Percentiles rank a stretch among this genome's conserved stretches.
Conservation (phyloP, 371 early-diverging fungal species). For the Mortierella sp. region DNA sequence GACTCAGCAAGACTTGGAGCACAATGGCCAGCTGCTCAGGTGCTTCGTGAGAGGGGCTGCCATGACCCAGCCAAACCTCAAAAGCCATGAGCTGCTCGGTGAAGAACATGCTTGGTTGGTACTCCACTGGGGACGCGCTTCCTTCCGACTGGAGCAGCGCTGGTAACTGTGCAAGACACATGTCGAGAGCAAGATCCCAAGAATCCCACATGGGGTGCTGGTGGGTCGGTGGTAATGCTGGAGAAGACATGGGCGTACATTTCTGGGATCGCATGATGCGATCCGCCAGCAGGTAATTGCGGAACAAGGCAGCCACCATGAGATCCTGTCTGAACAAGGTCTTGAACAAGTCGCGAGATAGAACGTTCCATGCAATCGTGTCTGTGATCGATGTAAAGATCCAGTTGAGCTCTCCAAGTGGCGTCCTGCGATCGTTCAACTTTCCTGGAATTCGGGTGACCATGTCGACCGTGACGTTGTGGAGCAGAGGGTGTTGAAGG, state of each 20-base stretch:
- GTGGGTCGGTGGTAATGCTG: conserved; percentile 89
- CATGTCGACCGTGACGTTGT: conserved; percentile 87
- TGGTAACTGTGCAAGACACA: conserved; percentile 94
- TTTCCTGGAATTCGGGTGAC: conserved; percentile 91
- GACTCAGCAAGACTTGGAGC: conserved; percentile 95
- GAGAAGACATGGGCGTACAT: conserved; percentile 92
- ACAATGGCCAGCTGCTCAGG: conserved; percentile 97
- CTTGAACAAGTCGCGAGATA: conserved; percentile 93
- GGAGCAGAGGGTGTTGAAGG: conserved; percentile 84
- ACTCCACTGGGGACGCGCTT: conserved; percentile 68
- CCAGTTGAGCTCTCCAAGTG: conserved; percentile 98
- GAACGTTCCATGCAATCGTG: conserved; percentile 98
- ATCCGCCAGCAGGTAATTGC: conserved; percentile 96
- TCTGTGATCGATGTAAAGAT: conserved; percentile 98
- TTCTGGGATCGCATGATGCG: conserved; percentile 95
- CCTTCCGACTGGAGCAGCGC: conserved; percentile 75
- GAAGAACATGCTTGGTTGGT: conserved; percentile 91
- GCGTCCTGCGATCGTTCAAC: conserved; percentile 92
- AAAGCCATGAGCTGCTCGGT: conserved; percentile 97
- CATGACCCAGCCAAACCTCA: conserved; percentile 95
- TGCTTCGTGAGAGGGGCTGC: conserved; percentile 76
- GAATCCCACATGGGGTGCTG: conserved; percentile 97
- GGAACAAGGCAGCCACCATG: conserved; percentile 95
- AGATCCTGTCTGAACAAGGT: conserved; percentile 95
- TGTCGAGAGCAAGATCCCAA: conserved; percentile 97